phyloP scores from a whole-genome alignment of 116 monocot species.

The Thalassia testudinum region DNA sequence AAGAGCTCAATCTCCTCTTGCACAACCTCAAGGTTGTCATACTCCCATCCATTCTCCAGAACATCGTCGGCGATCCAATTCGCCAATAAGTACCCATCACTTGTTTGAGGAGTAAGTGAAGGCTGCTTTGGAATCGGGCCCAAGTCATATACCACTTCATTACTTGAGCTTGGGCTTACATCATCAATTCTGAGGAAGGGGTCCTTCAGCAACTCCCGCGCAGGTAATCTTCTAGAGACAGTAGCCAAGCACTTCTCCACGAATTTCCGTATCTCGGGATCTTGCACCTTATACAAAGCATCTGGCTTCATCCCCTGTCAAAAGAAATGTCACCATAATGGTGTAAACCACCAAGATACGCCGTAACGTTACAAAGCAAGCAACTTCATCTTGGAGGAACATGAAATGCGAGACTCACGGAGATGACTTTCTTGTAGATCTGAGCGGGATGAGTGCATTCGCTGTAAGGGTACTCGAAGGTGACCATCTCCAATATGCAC shows the following conservation, averaged over 20 bases:
- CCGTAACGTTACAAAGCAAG: not conserved
- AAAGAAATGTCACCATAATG: not conserved
- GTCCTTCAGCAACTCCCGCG: conserved; percentile 66
- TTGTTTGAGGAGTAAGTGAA: conserved; percentile 9
- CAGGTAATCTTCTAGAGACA: conserved; percentile 48
- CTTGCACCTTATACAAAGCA: conserved; percentile 44
- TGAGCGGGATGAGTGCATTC: conserved; percentile 66
- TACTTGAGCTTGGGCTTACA: conserved; percentile 2
- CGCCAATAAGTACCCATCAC: conserved; percentile 10
- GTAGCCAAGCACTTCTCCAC: conserved; percentile 64
- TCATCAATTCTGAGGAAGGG: conserved; percentile 62
- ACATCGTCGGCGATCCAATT: conserved; percentile 9
- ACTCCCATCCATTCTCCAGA: conserved; percentile 34
- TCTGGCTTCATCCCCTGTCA: conserved; percentile 71
- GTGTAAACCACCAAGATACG: not conserved
- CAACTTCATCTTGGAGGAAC: no score
- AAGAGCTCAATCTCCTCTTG: conserved; percentile 50
- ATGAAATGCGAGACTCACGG: conserved; percentile 20
- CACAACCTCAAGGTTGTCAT: conserved; percentile 13
- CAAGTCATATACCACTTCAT: conserved; percentile 8
- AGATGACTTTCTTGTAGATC: conserved; percentile 60
- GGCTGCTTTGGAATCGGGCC: conserved; percentile 16
- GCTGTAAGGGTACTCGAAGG: conserved; percentile 77
- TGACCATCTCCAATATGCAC: conserved; percentile 88
- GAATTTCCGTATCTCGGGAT: conserved; percentile 54